Evolutionary conservation across 164 flowering plant species (phyloP).

Genomic region (Aristolochia contorta): DNA sequence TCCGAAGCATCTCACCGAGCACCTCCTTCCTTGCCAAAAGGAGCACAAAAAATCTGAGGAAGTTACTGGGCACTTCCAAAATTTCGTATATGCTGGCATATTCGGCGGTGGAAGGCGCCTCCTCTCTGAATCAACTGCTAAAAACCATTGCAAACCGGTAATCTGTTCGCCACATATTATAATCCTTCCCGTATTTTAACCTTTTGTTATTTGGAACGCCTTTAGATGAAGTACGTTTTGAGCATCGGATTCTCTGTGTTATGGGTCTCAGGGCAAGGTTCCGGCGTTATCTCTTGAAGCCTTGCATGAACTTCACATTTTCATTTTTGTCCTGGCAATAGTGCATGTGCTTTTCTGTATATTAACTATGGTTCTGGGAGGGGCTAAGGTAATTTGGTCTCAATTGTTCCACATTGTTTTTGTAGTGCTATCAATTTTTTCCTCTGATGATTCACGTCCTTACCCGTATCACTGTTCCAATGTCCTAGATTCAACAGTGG

Average conservation of each 20-base stretch:
- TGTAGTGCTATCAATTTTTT: not conserved
- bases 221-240: too few relatives aligned
- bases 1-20: slow-evolving; percentile 15
- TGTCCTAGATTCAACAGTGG: slow-evolving; percentile 80
- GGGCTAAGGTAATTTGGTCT: slow-evolving; percentile 36
- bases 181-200: too few relatives aligned
- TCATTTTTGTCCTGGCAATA: slow-evolving; percentile 79
- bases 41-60: not conserved
- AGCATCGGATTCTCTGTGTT: not conserved
- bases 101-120: slow-evolving; percentile 12
- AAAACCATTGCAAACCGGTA: slow-evolving; percentile 23
- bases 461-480: not conserved
- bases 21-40: slow-evolving; percentile 52
- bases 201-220: too few relatives aligned
- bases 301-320: slow-evolving; percentile 78
- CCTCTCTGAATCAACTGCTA: slow-evolving; percentile 19
- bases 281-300: slow-evolving; percentile 62
- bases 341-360: slow-evolving; percentile 66
- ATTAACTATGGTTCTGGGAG: slow-evolving; percentile 69
- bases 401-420: not conserved
- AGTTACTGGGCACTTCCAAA: slow-evolving; percentile 3
- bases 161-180: too few relatives aligned
- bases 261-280: slow-evolving; percentile 49
- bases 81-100: not conserved
- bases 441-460: not conserved